These are phyloP conservation scores for Cornus kousa DNA, from an alignment of 148 eudicot species.

Conservation along the genomic window DNA sequence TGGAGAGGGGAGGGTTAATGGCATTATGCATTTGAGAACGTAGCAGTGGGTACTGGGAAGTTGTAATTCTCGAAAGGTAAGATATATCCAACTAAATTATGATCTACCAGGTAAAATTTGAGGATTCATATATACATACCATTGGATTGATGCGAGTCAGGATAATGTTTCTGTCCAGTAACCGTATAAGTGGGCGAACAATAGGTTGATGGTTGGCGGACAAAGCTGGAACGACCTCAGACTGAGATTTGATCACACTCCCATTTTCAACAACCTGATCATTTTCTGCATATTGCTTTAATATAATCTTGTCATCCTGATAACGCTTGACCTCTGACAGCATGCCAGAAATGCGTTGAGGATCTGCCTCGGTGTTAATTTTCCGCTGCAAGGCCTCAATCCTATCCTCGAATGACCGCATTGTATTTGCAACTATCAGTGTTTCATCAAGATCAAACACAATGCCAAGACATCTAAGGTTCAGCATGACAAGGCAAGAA, in stretches of 20 bases:
- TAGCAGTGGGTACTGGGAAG: too few relatives aligned
- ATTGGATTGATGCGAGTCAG: slow-evolving; percentile 93
- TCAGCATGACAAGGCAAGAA: slow-evolving; percentile 84
- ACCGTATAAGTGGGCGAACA: slow-evolving; percentile 83
- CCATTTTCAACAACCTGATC: slow-evolving; percentile 94
- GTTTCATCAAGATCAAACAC: slow-evolving; percentile 99
- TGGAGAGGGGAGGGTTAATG: too few relatives aligned
- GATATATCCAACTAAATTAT: background rate
- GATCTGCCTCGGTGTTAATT: slow-evolving; percentile 62
- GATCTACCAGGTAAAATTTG: background rate
- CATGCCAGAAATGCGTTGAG: slow-evolving; percentile 80
- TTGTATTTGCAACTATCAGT: slow-evolving; percentile 88
- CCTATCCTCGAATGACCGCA: slow-evolving; percentile 96
- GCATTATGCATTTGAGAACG: too few relatives aligned
- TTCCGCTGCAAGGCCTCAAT: slow-evolving; percentile 84
- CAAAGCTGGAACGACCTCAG: slow-evolving; percentile 84
- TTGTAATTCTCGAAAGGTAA: background rate
- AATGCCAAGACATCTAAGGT: slow-evolving; percentile 95
- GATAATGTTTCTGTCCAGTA: slow-evolving; percentile 81
- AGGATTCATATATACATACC: slow-evolving; percentile 35
- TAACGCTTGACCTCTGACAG: slow-evolving; percentile 85
- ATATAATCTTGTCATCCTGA: slow-evolving; percentile 82
- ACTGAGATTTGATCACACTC: slow-evolving; percentile 69
- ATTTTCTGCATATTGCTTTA: slow-evolving; percentile 94
- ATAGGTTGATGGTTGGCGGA: slow-evolving; percentile 77